These are phyloP conservation scores for Russula ochroleuca DNA, from an alignment of 768 basidiomycete species.

Conservation along the genomic window DNA sequence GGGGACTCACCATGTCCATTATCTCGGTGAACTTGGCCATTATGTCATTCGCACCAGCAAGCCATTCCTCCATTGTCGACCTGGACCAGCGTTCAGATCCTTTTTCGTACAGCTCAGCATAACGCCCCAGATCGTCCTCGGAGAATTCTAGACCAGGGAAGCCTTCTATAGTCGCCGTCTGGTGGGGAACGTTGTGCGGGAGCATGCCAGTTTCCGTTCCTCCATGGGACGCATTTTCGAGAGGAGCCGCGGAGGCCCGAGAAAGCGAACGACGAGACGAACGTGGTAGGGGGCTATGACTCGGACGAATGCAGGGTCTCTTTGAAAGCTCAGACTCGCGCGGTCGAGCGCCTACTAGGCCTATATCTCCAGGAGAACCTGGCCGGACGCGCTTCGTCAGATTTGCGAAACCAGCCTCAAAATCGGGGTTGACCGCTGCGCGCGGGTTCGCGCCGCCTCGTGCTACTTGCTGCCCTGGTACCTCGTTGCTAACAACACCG, in stretches of 20 bases:
- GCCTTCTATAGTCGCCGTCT: constrained; percentile 11
- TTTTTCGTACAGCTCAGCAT: constrained; percentile 44
- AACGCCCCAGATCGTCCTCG: constrained; percentile 40
- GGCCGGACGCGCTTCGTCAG: constrained; percentile 14
- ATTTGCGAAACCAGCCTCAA: constrained; percentile 1
- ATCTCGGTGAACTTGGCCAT: constrained; percentile 41
- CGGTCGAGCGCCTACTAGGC: neutral
- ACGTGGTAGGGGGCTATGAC: neutral
- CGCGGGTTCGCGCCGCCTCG: neutral
- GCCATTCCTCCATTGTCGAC: constrained; percentile 52
- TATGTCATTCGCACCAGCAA: constrained; percentile 50
- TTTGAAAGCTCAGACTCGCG: constrained; percentile 4
- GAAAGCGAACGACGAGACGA: neutral
- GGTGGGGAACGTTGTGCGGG: constrained; percentile 10
- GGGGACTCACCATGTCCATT: constrained; percentile 47
- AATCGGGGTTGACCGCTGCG: neutral
- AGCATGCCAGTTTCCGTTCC: neutral
- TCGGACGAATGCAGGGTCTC: constrained; percentile 4
- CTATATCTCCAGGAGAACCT: neutral
- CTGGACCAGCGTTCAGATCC: constrained; percentile 46
- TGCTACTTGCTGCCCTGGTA: neutral
- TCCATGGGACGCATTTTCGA: neutral
- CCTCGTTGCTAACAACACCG: neutral
- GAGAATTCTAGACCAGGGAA: constrained; percentile 20
- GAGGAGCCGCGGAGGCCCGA: neutral